Base-by-base conservation (phyloP, 1,139 yeast species). In the Geotrichum phurueaensis region DNA sequence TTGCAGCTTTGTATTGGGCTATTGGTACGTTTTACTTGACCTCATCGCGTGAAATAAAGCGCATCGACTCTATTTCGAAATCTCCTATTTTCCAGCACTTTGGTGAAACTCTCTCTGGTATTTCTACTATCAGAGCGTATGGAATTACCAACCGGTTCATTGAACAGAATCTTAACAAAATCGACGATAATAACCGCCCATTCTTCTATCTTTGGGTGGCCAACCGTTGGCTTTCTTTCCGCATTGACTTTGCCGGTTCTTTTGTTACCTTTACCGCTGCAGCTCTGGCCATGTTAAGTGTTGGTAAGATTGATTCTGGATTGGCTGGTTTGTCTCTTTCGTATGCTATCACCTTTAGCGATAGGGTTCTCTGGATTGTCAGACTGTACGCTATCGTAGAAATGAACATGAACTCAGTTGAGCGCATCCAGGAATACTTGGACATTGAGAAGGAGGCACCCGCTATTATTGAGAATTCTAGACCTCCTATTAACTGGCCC, bases 71-170 rank as follows among this genome's bases (percentile, higher is more conserved):
- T 0, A 83, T 89, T 56, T 84, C 96, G 27, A 88, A 90, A 72
- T 91, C 97, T 0, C 99, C 99, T 50, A 92, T 94, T 65, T 96
- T 91, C 75, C 98, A 92, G 75, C 97, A 92, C 72, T 92, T 94
- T 72, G 85, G 96, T 22, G 99, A 94, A 75, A 89, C 97, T 9
- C 80, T 94, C 69, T 85, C 84, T 47, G 99, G 99, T 70, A 90
- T 91, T 45, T 85, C 96, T 18, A 92, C 98, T 2, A 92, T 94
- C 66, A 86, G 99, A 75, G 99, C 99, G 4, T 94, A 89, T 73
- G 97, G 97, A 67, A 94, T 90, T 69, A 96, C 91, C 72, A 81
- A 87, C 60, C 82, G 96, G 69, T 94, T 94, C 72, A 81, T 91
- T 79, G 82, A 82, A 68, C 92, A 89, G 69, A 94, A 92, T 73